phyloP scores from a whole-genome alignment of 2,329 filamentous ascomycete species.

The Fusarium pilosicola region DNA sequence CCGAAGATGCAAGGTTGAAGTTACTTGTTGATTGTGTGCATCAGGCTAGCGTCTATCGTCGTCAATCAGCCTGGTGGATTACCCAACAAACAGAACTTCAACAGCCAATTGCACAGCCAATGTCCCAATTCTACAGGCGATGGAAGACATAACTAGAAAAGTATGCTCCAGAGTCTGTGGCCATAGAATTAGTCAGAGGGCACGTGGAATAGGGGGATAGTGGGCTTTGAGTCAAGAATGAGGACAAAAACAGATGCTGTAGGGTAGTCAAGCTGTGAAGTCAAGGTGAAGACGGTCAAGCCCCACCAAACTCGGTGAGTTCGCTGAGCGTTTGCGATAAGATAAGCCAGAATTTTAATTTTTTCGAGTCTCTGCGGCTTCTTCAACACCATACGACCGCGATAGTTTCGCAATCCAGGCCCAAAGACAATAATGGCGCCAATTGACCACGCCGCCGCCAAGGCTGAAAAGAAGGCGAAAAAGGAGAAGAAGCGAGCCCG shows the following conservation, averaged over 20 bases:
- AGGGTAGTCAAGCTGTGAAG: slow-evolving; percentile 4
- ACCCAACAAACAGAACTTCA: not conserved
- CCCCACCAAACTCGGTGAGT: slow-evolving; percentile 32
- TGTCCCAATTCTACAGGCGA: fast-evolving
- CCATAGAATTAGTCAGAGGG: not conserved
- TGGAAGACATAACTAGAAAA: fast-evolving
- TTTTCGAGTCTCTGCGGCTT: slow-evolving; percentile 32
- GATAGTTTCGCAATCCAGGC: slow-evolving; percentile 27
- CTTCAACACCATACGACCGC: slow-evolving; percentile 15
- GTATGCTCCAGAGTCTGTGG: not conserved
- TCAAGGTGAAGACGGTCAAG: not conserved
- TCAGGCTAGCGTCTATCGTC: not conserved
- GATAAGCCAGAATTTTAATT: slow-evolving; percentile 36
- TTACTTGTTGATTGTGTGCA: not conserved
- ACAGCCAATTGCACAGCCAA: not conserved
- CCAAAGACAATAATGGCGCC: slow-evolving; percentile 47
- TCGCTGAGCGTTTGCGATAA: slow-evolving; percentile 28
- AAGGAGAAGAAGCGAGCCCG: slow-evolving; percentile 59
- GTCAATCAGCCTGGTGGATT: not conserved
- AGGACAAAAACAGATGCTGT: not conserved
- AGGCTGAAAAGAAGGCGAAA: slow-evolving; percentile 54
- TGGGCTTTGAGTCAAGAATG: no score
- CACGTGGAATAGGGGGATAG: not conserved
- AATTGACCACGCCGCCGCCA: slow-evolving; percentile 46
- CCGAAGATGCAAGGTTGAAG: not conserved